Base-by-base conservation (phyloP, 2,329 filamentous ascomycete genomes). In the Penicillium sp. region DNA sequence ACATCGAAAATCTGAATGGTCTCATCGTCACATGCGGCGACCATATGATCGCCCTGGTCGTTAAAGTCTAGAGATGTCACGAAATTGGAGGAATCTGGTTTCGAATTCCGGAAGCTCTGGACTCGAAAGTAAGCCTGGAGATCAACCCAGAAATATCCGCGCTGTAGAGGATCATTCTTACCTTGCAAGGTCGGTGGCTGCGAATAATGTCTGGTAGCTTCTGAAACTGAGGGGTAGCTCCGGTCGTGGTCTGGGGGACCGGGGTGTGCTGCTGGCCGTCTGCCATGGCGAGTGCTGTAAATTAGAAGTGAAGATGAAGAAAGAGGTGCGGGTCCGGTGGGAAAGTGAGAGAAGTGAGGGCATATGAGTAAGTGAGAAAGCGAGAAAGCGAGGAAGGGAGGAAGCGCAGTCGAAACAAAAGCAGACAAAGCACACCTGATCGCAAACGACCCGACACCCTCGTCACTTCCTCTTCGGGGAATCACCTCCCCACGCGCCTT, bases 11-110 rank as follows among this genome's bases (percentile, higher is more conserved):
- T 87, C 68, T 97, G 92, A 56, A 99, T 89, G 3, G 90, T 95
- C 70, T 97, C 92, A 72, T 99, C 94, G 76, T 90, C 91, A 61
- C 92, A 90, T 5, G 91, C 90, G 0, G 92, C 90, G 74, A 99
- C 91, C 53, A 95, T 83, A 43, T 93, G 89, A 72, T 97, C 91
- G 71, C 94, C 94, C 36, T 90, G 88, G 75, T 97, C 92, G 72
- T 97, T 92, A 69, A 96, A 99, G 77, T 99, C 93, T 63, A 99
- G 84, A 1, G 93, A 97, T 7, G 94, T 88, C 53, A 97, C 85
- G 59, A 86, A 81, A 3, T 86, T 84, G 44, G 60, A 64, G 46
- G 55, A 58, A 34, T 74, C 75, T 60, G 68, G 69, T 62, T 73
- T 77, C 37, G 63, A 58, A 33, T 61, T 63, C 51, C 62, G 66